These are phyloP conservation scores for Fraxinus platypoda DNA, from an alignment of 305 asterid genomes.

Conservation along the genomic window DNA sequence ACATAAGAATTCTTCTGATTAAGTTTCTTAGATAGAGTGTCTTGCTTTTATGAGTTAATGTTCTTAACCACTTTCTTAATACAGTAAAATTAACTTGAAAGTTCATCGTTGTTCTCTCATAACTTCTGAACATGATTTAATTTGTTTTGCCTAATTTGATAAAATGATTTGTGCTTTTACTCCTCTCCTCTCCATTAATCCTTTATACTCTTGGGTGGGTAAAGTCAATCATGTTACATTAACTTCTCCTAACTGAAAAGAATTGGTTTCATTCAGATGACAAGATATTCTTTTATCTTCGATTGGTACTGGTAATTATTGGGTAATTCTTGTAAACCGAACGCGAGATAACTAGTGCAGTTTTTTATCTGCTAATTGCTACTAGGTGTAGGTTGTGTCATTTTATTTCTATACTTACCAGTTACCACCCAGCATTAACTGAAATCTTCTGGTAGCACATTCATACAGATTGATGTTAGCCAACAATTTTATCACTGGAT, in stretches of 20 bases:
- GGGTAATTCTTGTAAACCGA: no score
- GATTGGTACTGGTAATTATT: not conserved
- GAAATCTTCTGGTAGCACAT: not conserved
- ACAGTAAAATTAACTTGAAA: constrained; percentile 1
- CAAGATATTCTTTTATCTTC: not conserved
- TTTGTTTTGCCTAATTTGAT: not conserved
- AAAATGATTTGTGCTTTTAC: not conserved
- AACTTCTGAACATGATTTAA: not conserved
- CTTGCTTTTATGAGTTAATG: not conserved
- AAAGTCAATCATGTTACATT: not conserved
- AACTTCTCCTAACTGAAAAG: not conserved
- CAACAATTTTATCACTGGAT: not conserved
- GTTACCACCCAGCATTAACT: not conserved
- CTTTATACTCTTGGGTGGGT: not conserved
- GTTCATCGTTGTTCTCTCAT: not conserved
- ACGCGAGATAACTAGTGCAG: not conserved
- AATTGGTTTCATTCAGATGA: not conserved
- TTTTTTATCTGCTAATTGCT: not conserved
- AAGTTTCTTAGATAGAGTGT: not conserved
- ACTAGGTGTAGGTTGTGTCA: not conserved
- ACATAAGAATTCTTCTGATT: not conserved
- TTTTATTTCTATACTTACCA: not conserved
- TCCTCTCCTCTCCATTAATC: not conserved
- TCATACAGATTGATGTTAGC: not conserved
- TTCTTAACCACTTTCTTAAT: not conserved